Evolutionary conservation across 352 stramenopile genomes (phyloP).

Genomic region (Peronospora farinosa): DNA sequence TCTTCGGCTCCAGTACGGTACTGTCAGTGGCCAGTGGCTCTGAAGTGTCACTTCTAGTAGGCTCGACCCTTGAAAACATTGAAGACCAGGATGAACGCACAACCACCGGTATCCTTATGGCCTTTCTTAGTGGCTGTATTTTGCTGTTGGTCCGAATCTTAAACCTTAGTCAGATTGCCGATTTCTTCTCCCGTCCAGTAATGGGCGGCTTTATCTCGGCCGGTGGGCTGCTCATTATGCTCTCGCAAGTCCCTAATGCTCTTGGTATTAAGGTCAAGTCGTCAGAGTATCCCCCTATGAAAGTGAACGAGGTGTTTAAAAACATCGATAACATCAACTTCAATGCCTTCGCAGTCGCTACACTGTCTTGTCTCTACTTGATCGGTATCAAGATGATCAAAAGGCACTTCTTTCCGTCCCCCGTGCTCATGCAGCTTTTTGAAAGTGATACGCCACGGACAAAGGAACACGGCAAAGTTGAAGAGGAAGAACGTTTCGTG

Average conservation of each 20-base stretch:
- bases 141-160: constrained; percentile 10
- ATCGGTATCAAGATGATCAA: constrained; percentile 14
- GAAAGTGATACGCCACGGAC: constrained; percentile 4
- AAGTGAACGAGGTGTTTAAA: constrained; percentile 9
- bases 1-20: constrained; percentile 19
- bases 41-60: constrained; percentile 16
- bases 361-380: constrained; percentile 7
- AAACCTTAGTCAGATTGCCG: constrained; percentile 15
- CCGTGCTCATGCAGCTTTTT: constrained; percentile 15
- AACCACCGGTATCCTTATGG: constrained; percentile 10
- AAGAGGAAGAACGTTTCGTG: constrained; percentile 11
- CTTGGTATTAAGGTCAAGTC: constrained; percentile 17
- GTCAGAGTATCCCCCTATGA: constrained; percentile 12
- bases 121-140: constrained; percentile 16
- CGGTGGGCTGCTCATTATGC: constrained; percentile 15
- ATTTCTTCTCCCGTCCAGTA: constrained; percentile 19
- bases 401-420: constrained; percentile 10
- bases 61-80: constrained; percentile 12
- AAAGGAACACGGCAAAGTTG: constrained; percentile 6
- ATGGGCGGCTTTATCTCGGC: constrained; percentile 20
- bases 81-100: constrained; percentile 14
- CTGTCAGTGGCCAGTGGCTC: constrained; percentile 15
- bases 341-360: constrained; percentile 12
- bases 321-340: constrained; percentile 13
- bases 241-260: constrained; percentile 16